Percentiles rank a stretch among this genome's conserved stretches.
Evolutionary conservation across 2,329 filamentous ascomycete genomes (phyloP).

Genomic region (Pochonia chlamydosporia): DNA sequence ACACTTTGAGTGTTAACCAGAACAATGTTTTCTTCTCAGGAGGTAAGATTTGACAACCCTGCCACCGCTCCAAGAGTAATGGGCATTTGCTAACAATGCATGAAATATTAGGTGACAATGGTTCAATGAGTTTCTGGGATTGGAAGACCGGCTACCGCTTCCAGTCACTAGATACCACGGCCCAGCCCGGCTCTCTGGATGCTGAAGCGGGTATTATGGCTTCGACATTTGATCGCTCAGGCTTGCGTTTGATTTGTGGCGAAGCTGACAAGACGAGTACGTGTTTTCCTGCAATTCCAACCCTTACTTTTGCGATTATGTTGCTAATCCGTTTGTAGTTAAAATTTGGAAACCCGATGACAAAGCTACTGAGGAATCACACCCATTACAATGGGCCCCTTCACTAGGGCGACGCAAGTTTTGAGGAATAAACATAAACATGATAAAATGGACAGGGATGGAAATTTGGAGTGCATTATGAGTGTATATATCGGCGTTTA

Average conservation of each 20-base stretch:
- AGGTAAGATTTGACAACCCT: constrained; percentile 34
- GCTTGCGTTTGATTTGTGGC: constrained; percentile 82
- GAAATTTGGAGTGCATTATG: background rate
- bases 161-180: constrained; percentile 83
- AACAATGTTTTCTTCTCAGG: constrained; percentile 94
- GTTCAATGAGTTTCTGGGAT: constrained; percentile 96
- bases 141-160: constrained; percentile 96
- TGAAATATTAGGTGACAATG: constrained; percentile 62
- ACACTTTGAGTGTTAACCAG: constrained; percentile 86
- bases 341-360: constrained; percentile 98
- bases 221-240: constrained; percentile 85
- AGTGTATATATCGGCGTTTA: background rate
- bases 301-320: constrained; percentile 20
- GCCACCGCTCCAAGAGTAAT: too few relatives aligned
- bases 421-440: constrained; percentile 26
- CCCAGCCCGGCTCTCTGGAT: constrained; percentile 88
- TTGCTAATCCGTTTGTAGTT: constrained; percentile 50
- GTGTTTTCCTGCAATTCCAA: constrained; percentile 16
- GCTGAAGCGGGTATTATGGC: constrained; percentile 94
- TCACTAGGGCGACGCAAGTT: constrained; percentile 72
- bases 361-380: constrained; percentile 80
- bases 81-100: background rate
- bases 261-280: constrained; percentile 92
- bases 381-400: constrained; percentile 90
- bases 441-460: background rate